phyloP scores from a whole-genome alignment of 768 basidiomycete species.

The Terana coerulea region DNA sequence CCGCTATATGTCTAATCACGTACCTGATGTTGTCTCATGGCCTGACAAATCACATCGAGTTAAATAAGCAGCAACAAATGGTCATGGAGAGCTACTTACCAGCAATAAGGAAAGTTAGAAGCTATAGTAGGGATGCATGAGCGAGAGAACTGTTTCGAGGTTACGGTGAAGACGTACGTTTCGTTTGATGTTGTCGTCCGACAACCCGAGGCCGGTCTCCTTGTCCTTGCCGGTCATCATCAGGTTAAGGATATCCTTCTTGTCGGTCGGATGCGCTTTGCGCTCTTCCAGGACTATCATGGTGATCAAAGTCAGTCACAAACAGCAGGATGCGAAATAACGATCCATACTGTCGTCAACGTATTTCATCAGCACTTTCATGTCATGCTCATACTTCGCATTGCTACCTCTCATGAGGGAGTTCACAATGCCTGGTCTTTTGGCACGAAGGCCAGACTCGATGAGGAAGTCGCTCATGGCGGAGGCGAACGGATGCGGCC shows the following conservation, averaged over 20 bases:
- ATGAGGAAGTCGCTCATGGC: slow-evolving; percentile 41
- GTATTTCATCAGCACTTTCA: slow-evolving; percentile 35
- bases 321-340: not conserved
- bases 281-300: slow-evolving; percentile 36
- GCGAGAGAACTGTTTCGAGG: not conserved
- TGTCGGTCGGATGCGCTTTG: slow-evolving; percentile 33
- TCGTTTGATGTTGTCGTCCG: slow-evolving; percentile 37
- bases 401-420: slow-evolving; percentile 30
- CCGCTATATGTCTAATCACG: not conserved
- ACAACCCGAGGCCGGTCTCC: slow-evolving; percentile 37
- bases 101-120: slow-evolving; percentile 48
- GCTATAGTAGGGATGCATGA: slow-evolving; percentile 17
- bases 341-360: slow-evolving; percentile 34
- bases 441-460: slow-evolving; percentile 33
- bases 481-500: slow-evolving; percentile 34
- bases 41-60: slow-evolving; percentile 14
- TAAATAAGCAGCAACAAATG: not conserved
- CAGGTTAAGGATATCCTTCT: slow-evolving; percentile 42
- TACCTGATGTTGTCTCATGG: slow-evolving; percentile 36
- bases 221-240: slow-evolving; percentile 45
- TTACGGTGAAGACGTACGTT: slow-evolving; percentile 31
- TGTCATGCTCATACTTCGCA: slow-evolving; percentile 37
- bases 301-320: not conserved
- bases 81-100: slow-evolving; percentile 22
- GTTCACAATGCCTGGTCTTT: slow-evolving; percentile 32